Base-by-base conservation (phyloP, 768 basidiomycete species). In the Podaxis sp. region DNA sequence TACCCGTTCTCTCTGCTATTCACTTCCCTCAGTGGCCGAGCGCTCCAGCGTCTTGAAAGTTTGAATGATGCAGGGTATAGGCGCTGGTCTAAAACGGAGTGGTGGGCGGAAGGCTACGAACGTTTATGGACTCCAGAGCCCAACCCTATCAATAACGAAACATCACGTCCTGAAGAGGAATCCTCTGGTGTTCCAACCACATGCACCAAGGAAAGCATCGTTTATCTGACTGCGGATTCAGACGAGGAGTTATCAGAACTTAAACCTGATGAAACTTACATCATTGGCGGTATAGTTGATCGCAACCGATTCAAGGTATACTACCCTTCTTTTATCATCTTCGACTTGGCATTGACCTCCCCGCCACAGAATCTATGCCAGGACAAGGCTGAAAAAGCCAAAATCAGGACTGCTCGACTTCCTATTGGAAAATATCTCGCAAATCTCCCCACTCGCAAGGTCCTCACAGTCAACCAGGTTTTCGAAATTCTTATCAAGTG, bases 151-250 rank as follows among this genome's bases (percentile, higher is more conserved):
- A 40, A 59, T 54, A 38, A 59, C 44, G 32, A 60, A 57, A 55
- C 23, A 38, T 51, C 52, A 56, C 46, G 40, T 23, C 40, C 62
- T 32, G 50, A 56, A 57, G 47, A 47, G 37, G 62, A 32, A 56
- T 50, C 38, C 38, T 51, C 66, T 62, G 47, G 63, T 28, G 63
- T 72, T 47, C 50, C 46, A 32, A 50, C 56, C 28, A 47, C 50
- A 55, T 64, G 65, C 62, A 46, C 67, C 61, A 80, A 81, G 65
- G 72, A 83, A 62, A 84, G 70, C 48, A 77, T 97, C 56, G 82
- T 98, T 40, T 99, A 99, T 73, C 85, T 99, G 55, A 97, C 97
- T 5, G 97, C 95, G 1, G 97, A 99, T 74, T 88, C 95, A 6
- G 82, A 87, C 32, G 85, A 95, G 53, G 93, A 95, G 73, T 76